Evolutionary conservation across 148 eudicot genomes (phyloP).

Genomic region (Rhododendron griersonianum): DNA sequence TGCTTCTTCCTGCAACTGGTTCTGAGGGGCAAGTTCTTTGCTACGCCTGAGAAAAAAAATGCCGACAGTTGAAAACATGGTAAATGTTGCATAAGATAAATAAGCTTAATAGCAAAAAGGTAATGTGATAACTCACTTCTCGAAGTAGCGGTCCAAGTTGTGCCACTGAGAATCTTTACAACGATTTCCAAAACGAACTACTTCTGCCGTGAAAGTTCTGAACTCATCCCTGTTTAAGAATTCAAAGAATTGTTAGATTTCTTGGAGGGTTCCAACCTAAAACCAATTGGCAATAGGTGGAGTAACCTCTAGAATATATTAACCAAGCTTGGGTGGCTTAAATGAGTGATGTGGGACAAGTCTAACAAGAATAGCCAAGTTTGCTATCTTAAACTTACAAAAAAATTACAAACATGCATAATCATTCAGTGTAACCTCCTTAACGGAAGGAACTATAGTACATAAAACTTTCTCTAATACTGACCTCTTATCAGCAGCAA

Average conservation of each 20-base stretch:
- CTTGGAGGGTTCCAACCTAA: too few relatives aligned
- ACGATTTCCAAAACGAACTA: constrained; percentile 62
- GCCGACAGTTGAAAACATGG: neutral
- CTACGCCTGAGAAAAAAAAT: constrained; percentile 26
- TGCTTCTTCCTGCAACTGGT: constrained; percentile 44
- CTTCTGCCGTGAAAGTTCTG: constrained; percentile 48
- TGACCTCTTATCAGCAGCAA: constrained; percentile 61
- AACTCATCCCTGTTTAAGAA: constrained; percentile 42
- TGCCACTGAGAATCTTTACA: constrained; percentile 78
- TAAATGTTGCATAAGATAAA: neutral
- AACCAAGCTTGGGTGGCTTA: too few relatives aligned
- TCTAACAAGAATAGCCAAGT: constrained; percentile 4
- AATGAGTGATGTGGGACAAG: too few relatives aligned
- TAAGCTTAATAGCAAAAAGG: neutral
- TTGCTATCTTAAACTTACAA: neutral
- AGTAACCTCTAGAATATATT: too few relatives aligned
- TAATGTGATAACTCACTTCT: constrained; percentile 36
- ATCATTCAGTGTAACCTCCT: neutral
- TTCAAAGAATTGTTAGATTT: neutral
- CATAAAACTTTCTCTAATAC: neutral
- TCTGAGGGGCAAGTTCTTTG: constrained; percentile 37
- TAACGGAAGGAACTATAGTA: neutral
- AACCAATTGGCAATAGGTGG: too few relatives aligned
- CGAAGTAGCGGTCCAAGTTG: constrained; percentile 57
- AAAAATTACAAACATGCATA: neutral